Percentiles rank a stretch among this genome's conserved stretches.
These are phyloP conservation scores for Monosporascus cannonballus DNA, from an alignment of 2,329 filamentous ascomycete genomes.

Conservation along the genomic window DNA sequence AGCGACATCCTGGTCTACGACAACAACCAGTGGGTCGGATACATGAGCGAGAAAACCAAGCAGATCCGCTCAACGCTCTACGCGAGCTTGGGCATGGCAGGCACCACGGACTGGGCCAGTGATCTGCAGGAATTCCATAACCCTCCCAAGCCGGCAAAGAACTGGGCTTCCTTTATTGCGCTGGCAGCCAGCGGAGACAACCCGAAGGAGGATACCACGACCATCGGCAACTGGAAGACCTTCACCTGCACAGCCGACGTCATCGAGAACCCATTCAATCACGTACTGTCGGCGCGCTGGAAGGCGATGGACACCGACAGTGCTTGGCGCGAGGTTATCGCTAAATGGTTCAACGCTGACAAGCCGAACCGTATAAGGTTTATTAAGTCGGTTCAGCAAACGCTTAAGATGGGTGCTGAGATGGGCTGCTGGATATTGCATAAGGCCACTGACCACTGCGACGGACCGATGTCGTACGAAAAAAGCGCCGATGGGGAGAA, in stretches of 20 bases:
- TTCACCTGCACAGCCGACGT: too few species aligned
- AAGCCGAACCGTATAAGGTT: too few species aligned
- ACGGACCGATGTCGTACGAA: background rate
- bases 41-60: background rate
- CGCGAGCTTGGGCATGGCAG: constrained; percentile 7
- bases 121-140: constrained; percentile 18
- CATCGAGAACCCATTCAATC: too few species aligned
- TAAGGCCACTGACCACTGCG: constrained; percentile 4
- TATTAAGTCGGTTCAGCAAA: too few species aligned
- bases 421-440: too few species aligned
- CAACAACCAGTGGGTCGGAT: background rate
- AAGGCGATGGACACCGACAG: too few species aligned
- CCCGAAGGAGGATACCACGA: constrained; percentile 2
- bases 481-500: background rate
- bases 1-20: constrained; percentile 17
- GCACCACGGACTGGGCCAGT: constrained; percentile 17
- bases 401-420: too few species aligned
- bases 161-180: constrained; percentile 12
- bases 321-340: too few species aligned
- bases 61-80: constrained; percentile 7
- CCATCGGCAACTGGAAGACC: constrained; percentile 11
- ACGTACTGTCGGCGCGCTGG: too few species aligned
- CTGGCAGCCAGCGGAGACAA: constrained; percentile 1
- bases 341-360: too few species aligned
- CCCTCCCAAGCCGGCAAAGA: constrained; percentile 5